These are phyloP conservation scores for Zygosaccharomyces bailii DNA, from an alignment of 805 yeast genomes.

Conservation along the genomic window DNA sequence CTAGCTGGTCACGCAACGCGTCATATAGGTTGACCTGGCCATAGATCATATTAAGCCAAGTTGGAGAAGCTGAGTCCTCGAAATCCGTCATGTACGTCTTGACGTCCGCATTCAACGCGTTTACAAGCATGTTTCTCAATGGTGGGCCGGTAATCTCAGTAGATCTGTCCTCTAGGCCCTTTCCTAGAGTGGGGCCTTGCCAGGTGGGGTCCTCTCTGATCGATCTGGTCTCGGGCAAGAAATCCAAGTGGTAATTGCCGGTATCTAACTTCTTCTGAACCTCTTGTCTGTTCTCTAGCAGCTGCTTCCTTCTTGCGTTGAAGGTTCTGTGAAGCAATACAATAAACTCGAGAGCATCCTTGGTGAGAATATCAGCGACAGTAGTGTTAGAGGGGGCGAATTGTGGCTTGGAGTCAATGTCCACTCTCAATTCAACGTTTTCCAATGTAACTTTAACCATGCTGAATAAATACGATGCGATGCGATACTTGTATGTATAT, in stretches of 20 bases:
- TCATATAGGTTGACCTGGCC: slow-evolving; percentile 80
- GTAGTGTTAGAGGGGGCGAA: slow-evolving; percentile 40
- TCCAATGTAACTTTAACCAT: slow-evolving; percentile 31
- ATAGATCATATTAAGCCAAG: slow-evolving; percentile 74
- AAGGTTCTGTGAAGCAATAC: slow-evolving; percentile 72
- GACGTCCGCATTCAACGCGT: slow-evolving; percentile 73
- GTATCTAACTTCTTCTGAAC: slow-evolving; percentile 59
- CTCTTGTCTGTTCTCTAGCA: slow-evolving; percentile 58
- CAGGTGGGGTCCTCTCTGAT: slow-evolving; percentile 71
- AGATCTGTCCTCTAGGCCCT: slow-evolving; percentile 70
- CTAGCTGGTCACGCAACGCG: slow-evolving; percentile 66
- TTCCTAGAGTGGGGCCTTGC: slow-evolving; percentile 72
- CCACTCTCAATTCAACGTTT: slow-evolving; percentile 38
- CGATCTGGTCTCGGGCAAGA: slow-evolving; percentile 62
- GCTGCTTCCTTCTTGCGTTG: slow-evolving; percentile 54
- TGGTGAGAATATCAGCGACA: slow-evolving; percentile 38
- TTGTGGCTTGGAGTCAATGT: slow-evolving; percentile 30
- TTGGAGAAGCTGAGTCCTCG: slow-evolving; percentile 81
- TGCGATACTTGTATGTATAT: not conserved
- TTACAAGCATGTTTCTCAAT: slow-evolving; percentile 77
- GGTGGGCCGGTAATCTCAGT: slow-evolving; percentile 86
- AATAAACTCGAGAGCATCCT: slow-evolving; percentile 57
- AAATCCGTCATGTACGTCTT: slow-evolving; percentile 85
- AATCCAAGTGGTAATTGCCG: slow-evolving; percentile 56
- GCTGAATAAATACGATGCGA: not conserved